Base-by-base conservation (phyloP, 441 rosid genomes). In the Gossypium davidsonii region DNA sequence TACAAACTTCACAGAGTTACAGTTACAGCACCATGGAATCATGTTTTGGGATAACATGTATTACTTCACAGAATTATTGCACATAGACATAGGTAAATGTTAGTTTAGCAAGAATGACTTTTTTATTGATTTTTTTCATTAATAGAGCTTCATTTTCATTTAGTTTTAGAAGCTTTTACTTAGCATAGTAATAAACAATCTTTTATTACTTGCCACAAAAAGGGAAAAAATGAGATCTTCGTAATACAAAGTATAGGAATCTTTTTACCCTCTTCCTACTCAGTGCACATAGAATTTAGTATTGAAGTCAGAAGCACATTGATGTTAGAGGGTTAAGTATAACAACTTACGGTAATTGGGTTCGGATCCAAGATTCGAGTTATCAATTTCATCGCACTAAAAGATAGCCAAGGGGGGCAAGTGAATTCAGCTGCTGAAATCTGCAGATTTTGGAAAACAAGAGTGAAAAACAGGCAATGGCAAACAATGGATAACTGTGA, bases 361-460 rank as follows among this genome's bases (percentile, higher is more conserved):
- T 90, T 94, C 3, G 99, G 97, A 84, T 94, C 97, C 85, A 94
- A 83, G 78, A 94, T 86, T 61, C 88, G 85, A 78, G 92, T 74
- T 76, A 95, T 91, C 73, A 95, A 75, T 78, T 88, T 95, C 94
- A 82, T 91, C 60, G 90, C 96, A 52, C 76, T 77, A 59, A 89
- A 92, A 56, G 98, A 92, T 70, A 92, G 89, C 99, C 99, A 92
- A 2, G 96, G 92, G 34, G 98, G 98, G 58, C 88, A 91, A 79
- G 89, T 86, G 76, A 95, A 90, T 76, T 95, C 95, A 68, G 96
- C 97, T 59, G 87, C 88, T 25, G 98, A 89, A 78, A 92, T 92
- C 97, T 95, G 84, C 83, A 71, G 9, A 75, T 4, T 25, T 7
- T 7, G 17, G 76, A 80, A 67, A 55, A 44, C 17, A 10, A 57